These are phyloP conservation scores for Spinellus fusiger DNA, from an alignment of 192 early-diverging fungal genomes.

Conservation along the genomic window DNA sequence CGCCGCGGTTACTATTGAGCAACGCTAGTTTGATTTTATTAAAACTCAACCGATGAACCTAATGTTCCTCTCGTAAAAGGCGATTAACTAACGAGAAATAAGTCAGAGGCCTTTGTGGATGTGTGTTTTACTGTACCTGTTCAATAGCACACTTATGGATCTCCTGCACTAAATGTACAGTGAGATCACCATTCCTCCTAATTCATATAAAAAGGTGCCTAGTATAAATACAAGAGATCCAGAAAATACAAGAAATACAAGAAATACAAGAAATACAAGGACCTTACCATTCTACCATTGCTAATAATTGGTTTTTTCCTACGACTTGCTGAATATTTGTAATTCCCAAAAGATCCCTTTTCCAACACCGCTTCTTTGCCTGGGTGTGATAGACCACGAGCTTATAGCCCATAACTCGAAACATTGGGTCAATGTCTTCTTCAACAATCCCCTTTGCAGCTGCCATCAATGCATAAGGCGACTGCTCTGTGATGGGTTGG, in stretches of 20 bases:
- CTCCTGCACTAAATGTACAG: conserved; percentile 4
- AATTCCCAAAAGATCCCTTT: neutral
- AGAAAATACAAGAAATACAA: neutral
- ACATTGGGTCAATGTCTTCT: too few relatives aligned
- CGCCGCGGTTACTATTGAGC: conserved; percentile 3
- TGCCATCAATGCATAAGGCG: too few relatives aligned
- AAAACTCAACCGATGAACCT: conserved; percentile 3
- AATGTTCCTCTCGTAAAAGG: conserved; percentile 4
- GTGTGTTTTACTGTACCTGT: neutral
- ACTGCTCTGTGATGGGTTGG: too few relatives aligned
- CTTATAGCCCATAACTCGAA: too few relatives aligned
- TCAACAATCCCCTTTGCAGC: too few relatives aligned
- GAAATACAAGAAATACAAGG: neutral
- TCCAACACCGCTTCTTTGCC: too few relatives aligned
- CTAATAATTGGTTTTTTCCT: too few relatives aligned
- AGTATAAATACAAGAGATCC: neutral
- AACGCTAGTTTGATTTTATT: neutral
- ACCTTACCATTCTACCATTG: too few relatives aligned
- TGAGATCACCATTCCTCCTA: conserved; percentile 8
- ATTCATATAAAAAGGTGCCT: neutral
- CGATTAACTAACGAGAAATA: conserved; percentile 2
- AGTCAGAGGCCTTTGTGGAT: too few relatives aligned
- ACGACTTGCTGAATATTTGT: neutral
- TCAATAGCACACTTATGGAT: neutral
- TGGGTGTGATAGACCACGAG: too few relatives aligned